phyloP scores from a whole-genome alignment of 139 green algal species.

The Choricystis sp. region DNA sequence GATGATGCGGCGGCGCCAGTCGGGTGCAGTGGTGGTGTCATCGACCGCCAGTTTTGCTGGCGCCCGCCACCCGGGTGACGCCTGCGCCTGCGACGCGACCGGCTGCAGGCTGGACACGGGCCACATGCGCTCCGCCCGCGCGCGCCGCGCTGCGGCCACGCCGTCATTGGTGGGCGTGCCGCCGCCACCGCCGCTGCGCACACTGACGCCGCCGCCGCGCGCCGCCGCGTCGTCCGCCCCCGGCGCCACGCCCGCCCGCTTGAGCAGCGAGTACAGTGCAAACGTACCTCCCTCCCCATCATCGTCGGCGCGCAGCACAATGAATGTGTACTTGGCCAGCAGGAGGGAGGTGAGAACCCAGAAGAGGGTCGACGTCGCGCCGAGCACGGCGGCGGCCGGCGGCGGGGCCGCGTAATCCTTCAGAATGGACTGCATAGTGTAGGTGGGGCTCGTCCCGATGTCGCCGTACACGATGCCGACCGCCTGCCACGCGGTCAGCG shows the following conservation, averaged over 20 bases:
- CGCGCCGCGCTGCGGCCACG: too few species aligned
- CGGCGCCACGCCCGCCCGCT: slow-evolving; percentile 6
- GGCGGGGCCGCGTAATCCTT: slow-evolving; percentile 5
- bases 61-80: slow-evolving; percentile 10
- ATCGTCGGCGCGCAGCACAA: slow-evolving; percentile 49
- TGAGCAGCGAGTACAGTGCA: slow-evolving; percentile 49
- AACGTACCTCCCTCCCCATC: slow-evolving; percentile 58
- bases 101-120: too few species aligned
- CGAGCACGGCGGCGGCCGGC: slow-evolving; percentile 16
- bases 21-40: background rate
- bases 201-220: too few species aligned
- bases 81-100: too few species aligned
- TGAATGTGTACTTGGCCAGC: slow-evolving; percentile 20
- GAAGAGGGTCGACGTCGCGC: slow-evolving; percentile 37
- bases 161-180: too few species aligned
- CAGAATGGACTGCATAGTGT: slow-evolving; percentile 29
- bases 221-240: slow-evolving; percentile 1
- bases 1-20: slow-evolving; percentile 6
- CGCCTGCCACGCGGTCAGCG: too few species aligned
- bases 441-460: slow-evolving; percentile 44
- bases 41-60: background rate
- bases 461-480: slow-evolving; percentile 34
- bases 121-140: too few species aligned
- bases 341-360: slow-evolving; percentile 38
- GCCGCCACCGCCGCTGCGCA: too few species aligned